Evolutionary conservation across 768 basidiomycete species (phyloP).

Genomic region (Rhodotorula kratochvilovae): DNA sequence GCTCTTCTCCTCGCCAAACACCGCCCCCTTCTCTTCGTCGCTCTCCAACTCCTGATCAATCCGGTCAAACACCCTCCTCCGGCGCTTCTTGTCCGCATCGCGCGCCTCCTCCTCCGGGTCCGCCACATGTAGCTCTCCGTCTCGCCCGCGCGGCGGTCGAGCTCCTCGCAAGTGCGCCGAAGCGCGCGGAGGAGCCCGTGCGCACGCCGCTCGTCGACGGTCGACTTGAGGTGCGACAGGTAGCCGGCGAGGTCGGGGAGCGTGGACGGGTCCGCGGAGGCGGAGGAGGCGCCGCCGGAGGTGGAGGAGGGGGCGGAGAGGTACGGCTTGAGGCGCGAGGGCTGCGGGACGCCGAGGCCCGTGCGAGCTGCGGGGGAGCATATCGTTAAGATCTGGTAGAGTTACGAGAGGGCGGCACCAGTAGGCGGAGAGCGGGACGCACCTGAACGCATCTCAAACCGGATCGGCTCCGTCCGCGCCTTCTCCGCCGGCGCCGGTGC

Average conservation of each 20-base stretch:
- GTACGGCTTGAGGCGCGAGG: neutral
- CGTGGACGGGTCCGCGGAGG: neutral
- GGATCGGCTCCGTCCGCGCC: conserved; percentile 35
- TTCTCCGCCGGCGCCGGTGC: neutral
- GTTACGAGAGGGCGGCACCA: too few species aligned
- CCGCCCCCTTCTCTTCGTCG: conserved; percentile 1
- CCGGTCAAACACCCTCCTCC: conserved; percentile 16
- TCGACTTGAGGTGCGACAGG: conserved; percentile 24
- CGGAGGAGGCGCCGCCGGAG: neutral
- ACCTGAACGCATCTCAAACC: conserved; percentile 38
- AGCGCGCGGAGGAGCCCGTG: conserved; percentile 29
- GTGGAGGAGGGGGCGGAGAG: neutral
- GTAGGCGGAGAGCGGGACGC: neutral
- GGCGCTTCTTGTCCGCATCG: conserved; percentile 8
- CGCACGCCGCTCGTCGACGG: conserved; percentile 30
- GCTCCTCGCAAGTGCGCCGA: conserved; percentile 37
- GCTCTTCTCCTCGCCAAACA: neutral
- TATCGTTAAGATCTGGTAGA: neutral
- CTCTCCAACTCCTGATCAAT: conserved; percentile 32
- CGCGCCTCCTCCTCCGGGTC: conserved; percentile 39
- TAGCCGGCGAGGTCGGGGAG: conserved; percentile 26
- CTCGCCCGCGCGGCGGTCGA: conserved; percentile 34
- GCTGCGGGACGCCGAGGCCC: conserved; percentile 38
- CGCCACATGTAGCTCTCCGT: conserved; percentile 33
- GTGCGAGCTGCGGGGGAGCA: conserved; percentile 27